Evolutionary conservation across 495 filamentous ascomycete species (phyloP).

Genomic region (Alectoria sarmentosa): DNA sequence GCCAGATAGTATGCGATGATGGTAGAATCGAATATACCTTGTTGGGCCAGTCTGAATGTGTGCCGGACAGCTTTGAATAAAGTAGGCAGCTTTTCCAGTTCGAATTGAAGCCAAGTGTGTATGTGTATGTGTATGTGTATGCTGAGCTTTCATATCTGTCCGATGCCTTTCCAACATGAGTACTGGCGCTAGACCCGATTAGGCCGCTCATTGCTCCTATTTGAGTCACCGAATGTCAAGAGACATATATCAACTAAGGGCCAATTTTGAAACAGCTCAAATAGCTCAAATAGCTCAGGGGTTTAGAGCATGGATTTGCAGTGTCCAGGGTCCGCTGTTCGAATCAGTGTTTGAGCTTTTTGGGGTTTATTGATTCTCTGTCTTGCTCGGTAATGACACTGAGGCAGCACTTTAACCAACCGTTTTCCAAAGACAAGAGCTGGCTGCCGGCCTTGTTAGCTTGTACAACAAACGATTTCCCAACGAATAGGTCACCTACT

Average conservation of each 20-base stretch:
- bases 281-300: constrained; percentile 1
- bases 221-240: not conserved
- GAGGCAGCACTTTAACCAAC: not conserved
- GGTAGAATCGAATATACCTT: too few species aligned
- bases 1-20: too few species aligned
- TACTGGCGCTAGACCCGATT: not conserved
- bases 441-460: not conserved
- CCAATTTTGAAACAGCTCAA: too few species aligned
- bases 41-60: too few species aligned
- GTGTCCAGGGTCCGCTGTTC: not conserved
- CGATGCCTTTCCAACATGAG: too few species aligned
- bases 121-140: too few species aligned
- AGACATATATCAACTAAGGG: too few species aligned
- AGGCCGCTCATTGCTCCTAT: not conserved
- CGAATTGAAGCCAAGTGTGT: too few species aligned
- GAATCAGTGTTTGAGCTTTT: constrained; percentile 6
- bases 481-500: not conserved
- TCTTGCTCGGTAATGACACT: not conserved
- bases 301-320: constrained; percentile 6
- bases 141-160: too few species aligned
- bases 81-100: too few species aligned
- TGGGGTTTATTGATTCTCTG: not conserved
- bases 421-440: not conserved
- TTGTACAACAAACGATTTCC: not conserved
- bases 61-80: too few species aligned